Conservation (phyloP, 805 yeast genomes). For the Candida morakotiae region DNA sequence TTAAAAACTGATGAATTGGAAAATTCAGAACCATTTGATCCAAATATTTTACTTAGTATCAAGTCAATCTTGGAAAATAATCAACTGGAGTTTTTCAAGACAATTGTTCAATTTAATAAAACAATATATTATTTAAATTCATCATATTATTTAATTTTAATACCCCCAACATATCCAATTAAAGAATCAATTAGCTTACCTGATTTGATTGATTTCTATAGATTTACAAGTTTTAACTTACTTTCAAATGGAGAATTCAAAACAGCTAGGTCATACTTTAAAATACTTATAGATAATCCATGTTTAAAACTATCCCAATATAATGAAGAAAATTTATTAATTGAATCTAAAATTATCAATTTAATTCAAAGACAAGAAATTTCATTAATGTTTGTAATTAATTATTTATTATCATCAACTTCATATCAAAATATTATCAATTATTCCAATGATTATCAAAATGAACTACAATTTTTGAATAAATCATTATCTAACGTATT, state of each 20-base stretch:
- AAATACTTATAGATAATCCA: slow-evolving; percentile 20
- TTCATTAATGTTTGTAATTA: slow-evolving; percentile 23
- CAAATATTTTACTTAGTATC: neutral
- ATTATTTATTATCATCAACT: slow-evolving; percentile 17
- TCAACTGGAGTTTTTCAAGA: neutral
- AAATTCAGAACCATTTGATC: neutral
- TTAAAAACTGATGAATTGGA: neutral
- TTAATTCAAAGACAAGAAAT: slow-evolving; percentile 25
- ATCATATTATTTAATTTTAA: neutral
- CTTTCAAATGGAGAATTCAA: slow-evolving; percentile 11
- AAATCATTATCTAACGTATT: slow-evolving; percentile 17
- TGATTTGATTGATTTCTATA: slow-evolving; percentile 21
- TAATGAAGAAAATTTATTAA: slow-evolving; percentile 2
- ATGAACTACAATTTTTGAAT: slow-evolving; percentile 15
- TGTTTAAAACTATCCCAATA: slow-evolving; percentile 12
- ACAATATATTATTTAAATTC: slow-evolving; percentile 13
- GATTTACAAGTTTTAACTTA: slow-evolving; percentile 25
- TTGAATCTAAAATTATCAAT: slow-evolving; percentile 2
- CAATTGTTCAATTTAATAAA: slow-evolving; percentile 13
- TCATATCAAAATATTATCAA: slow-evolving; percentile 15
- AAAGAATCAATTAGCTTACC: slow-evolving; percentile 11
- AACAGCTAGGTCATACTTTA: slow-evolving; percentile 22
- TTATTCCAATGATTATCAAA: slow-evolving; percentile 12
- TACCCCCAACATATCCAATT: neutral
- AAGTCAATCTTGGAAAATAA: neutral